These are phyloP conservation scores for Cercospora brassicicola DNA, from an alignment of 2,329 filamentous ascomycete genomes.

Conservation along the genomic window DNA sequence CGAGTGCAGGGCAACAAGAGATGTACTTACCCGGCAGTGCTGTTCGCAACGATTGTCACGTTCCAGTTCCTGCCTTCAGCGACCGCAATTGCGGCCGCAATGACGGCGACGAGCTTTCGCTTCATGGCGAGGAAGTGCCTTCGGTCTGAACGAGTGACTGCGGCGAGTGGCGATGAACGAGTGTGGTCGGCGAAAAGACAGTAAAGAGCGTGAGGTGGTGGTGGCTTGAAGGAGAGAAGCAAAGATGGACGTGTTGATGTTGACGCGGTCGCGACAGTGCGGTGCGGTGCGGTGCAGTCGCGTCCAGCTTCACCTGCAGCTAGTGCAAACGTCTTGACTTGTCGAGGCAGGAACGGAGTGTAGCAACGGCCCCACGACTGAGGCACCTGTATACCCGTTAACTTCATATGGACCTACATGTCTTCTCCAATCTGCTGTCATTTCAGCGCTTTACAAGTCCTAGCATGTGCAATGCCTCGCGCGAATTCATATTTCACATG, in stretches of 20 bases:
- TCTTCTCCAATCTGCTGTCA: background rate
- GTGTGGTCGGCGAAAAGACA: conserved; percentile 2
- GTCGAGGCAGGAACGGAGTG: background rate
- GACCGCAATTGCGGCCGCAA: conserved; percentile 14
- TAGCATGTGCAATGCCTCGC: background rate
- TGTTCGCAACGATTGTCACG: conserved; percentile 9
- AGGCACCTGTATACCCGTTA: background rate
- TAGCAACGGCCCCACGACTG: background rate
- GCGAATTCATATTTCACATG: background rate
- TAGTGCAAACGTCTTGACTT: conserved; percentile 1
- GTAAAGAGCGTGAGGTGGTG: conserved; percentile 19
- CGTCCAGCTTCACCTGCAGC: background rate
- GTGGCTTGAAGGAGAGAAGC: background rate
- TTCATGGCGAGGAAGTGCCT: conserved; percentile 21
- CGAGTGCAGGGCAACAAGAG: background rate
- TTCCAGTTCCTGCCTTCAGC: conserved; percentile 18
- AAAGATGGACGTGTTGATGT: conserved; percentile 8
- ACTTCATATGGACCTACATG: background rate
- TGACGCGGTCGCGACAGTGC: background rate
- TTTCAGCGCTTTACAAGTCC: background rate
- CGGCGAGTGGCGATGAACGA: conserved; percentile 25
- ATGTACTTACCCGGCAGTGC: conserved; percentile 23
- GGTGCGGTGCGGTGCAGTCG: background rate
- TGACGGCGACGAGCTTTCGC: conserved; percentile 20
- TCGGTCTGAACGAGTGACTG: conserved; percentile 34